These are phyloP conservation scores for Xylaria bambusicola DNA, from an alignment of 495 filamentous ascomycete species.

Conservation along the genomic window DNA sequence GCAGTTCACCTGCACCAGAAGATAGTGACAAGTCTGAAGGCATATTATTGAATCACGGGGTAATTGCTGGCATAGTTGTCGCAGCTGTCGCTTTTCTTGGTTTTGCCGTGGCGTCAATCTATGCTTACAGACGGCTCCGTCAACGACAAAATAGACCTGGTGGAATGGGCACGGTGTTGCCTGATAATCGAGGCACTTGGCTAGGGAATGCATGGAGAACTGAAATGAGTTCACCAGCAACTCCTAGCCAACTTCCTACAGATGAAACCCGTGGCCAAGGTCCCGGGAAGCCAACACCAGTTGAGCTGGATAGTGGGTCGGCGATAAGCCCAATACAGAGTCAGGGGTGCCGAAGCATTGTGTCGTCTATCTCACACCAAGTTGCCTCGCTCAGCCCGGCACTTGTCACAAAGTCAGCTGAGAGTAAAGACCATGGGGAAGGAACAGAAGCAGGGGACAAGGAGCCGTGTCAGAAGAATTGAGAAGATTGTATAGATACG, in stretches of 20 bases:
- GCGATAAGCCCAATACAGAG: neutral
- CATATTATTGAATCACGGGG: neutral
- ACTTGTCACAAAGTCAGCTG: neutral
- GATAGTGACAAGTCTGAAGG: neutral
- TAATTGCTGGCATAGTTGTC: neutral
- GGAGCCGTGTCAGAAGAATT: conserved; percentile 41
- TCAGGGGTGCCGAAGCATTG: neutral
- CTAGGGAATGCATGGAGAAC: too few species aligned
- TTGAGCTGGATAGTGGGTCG: neutral
- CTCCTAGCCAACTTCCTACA: too few species aligned
- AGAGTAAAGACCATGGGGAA: neutral
- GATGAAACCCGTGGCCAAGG: neutral
- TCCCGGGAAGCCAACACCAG: neutral
- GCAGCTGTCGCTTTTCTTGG: neutral
- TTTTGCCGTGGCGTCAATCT: neutral
- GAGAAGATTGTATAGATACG: conserved; percentile 52
- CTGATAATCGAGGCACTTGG: too few species aligned
- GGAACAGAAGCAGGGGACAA: neutral
- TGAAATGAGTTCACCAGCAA: too few species aligned
- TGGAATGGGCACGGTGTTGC: neutral
- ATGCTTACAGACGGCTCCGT: neutral
- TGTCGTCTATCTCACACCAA: neutral
- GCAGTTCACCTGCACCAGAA: neutral
- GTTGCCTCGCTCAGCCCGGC: neutral
- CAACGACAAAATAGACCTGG: neutral